Base-by-base conservation (phyloP, 2,329 filamentous ascomycete genomes). In the Aspergillus sp. region DNA sequence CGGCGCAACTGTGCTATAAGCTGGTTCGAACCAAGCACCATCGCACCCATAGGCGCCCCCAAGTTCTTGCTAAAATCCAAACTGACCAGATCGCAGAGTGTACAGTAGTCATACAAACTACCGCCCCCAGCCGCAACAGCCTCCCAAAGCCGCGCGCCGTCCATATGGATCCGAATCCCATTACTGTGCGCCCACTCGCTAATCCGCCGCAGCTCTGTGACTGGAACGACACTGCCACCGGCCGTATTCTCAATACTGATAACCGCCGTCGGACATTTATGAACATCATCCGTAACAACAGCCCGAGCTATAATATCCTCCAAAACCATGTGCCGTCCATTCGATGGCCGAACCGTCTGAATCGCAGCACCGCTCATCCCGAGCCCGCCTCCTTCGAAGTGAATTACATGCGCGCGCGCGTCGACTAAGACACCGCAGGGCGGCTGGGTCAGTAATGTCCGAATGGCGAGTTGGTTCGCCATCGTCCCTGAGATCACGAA, bases 161-260 rank as follows among this genome's bases (percentile, higher is more conserved):
- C 90, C 72, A 91, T 77, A 53, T 81, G 79, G 57, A 92, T 85
- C 19, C 75, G 78, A 62, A 88, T 76, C 70, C 80, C 56, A 67
- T 56, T 35, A 8, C 14, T 4, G 2, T 77, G 79, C 2, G 86
- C 89, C 76, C 88, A 95, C 0, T 75, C 76, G 0, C 84, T 80
- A 66, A 95, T 93, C 44, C 81, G 79, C 57, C 77, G 79, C 9
- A 86, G 81, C 70, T 93, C 90, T 3, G 76, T 75, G 1, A 93
- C 79, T 0, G 91, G 91, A 79, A 88, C 87, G 39, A 95, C 79
- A 58, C 85, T 85, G 39, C 91, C 91, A 49, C 84, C 84, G 52
- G 93, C 81, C 1, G 90, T 95, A 70, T 93, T 93, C 69, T 95
- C 91, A 25, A 95, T 79, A 60, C 82, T 85, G 63, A 95, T 89